These are phyloP conservation scores for Cyclotella kingstonii DNA, from an alignment of 108 stramenopile species.

Conservation along the genomic window DNA sequence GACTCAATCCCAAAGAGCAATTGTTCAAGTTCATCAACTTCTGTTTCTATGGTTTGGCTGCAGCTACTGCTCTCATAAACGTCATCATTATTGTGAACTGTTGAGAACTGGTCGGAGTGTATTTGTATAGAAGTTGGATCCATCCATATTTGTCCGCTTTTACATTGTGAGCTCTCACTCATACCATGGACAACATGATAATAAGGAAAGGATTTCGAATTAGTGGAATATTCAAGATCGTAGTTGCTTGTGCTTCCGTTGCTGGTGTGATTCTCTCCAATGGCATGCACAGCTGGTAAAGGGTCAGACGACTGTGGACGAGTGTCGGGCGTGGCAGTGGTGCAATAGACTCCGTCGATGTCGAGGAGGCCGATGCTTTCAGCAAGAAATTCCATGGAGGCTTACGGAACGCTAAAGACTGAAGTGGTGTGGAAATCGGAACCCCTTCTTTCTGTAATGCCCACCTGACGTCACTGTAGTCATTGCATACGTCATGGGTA, in stretches of 20 bases:
- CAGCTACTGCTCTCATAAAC: too few species aligned
- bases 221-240: too few species aligned
- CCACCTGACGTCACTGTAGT: too few species aligned
- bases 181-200: background rate
- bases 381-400: conserved; percentile 23
- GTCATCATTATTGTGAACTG: background rate
- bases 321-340: background rate
- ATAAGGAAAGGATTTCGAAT: background rate
- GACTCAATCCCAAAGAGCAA: background rate
- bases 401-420: background rate
- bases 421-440: background rate
- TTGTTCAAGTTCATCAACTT: conserved; percentile 2
- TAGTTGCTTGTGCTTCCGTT: background rate
- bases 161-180: too few species aligned
- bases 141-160: background rate
- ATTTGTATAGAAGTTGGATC: background rate
- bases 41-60: too few species aligned
- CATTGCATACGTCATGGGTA: too few species aligned
- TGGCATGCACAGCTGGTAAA: background rate
- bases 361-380: conserved; percentile 26
- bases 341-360: background rate
- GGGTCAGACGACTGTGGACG: background rate
- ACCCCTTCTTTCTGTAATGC: too few species aligned
- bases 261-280: background rate
- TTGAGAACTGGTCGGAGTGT: background rate